Evolutionary conservation across 768 basidiomycete species (phyloP).

Genomic region (Mycena crocata): DNA sequence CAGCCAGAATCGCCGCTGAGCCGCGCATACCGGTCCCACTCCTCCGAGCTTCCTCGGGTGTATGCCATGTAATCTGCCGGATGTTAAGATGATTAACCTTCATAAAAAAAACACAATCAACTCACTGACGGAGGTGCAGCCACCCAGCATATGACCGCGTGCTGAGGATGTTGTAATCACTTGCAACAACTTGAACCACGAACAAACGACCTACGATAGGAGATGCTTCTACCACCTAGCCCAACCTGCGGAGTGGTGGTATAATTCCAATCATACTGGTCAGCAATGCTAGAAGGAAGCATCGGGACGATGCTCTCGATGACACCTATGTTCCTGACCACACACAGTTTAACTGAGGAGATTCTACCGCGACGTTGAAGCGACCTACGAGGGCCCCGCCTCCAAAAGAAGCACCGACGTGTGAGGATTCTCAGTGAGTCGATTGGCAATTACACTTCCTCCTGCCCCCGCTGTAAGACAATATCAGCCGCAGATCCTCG

Average conservation of each 20-base stretch:
- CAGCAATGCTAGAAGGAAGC: slow-evolving; percentile 2
- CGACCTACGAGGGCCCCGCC: slow-evolving; percentile 18
- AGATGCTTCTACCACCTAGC: slow-evolving; percentile 35
- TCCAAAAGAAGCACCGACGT: slow-evolving; percentile 17
- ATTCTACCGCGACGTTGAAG: neutral
- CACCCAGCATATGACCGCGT: slow-evolving; percentile 47
- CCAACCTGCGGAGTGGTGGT: slow-evolving; percentile 47
- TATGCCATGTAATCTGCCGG: slow-evolving; percentile 41
- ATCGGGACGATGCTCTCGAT: slow-evolving; percentile 17
- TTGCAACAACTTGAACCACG: too few species aligned
- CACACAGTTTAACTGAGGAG: neutral
- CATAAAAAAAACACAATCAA: neutral
- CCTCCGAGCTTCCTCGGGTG: slow-evolving; percentile 49
- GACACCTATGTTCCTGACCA: slow-evolving; percentile 18
- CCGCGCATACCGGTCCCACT: slow-evolving; percentile 64
- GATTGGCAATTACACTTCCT: slow-evolving; percentile 21
- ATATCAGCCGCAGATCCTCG: neutral
- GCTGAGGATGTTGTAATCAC: neutral
- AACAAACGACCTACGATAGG: slow-evolving; percentile 25
- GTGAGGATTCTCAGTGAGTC: slow-evolving; percentile 10
- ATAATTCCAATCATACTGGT: slow-evolving; percentile 48
- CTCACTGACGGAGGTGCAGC: slow-evolving; percentile 46
- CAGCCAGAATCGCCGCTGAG: slow-evolving; percentile 60
- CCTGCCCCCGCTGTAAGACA: slow-evolving; percentile 17
- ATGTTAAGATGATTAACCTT: neutral